Evolutionary conservation across 371 early-diverging fungal genomes (phyloP), one percentile per base, ranked within the genome.

Genomic region (Astathelohania contejeani): DNA sequence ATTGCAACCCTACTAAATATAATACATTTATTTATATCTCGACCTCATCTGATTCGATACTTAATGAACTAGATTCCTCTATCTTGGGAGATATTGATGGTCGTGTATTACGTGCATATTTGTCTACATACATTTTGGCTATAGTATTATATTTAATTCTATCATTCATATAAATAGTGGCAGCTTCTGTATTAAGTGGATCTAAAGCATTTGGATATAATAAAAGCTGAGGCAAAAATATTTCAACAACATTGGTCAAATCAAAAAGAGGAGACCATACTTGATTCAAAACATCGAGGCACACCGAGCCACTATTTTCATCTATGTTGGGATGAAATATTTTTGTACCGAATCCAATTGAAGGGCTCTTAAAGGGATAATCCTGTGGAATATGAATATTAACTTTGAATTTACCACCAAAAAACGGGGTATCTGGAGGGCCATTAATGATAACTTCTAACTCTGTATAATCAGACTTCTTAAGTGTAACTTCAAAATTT

Each of bases 291-390:
- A 96, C 94, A 76, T 96, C 97, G 60, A 96, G 75, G 71, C 97
- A 96, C 27, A 96, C 90, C 3, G 89, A 87, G 20, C 97, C 97
- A 68, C 88, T 89, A 66, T 84, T 86, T 76, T 96, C 97, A 76
- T 97, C 95, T 58, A 97, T 90, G 75, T 97, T 97, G 27, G 97
- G 97, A 68, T 97, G 97, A 74, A 88, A 97, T 60, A 97, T 91
- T 75, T 84, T 87, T 77, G 92, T 94, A 78, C 85, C 83, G 71
- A 97, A 97, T 22, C 95, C 95, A 65, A 97, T 92, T 45, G 90
- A 90, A 28, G 95, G 97, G 23, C 90, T 89, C 76, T 90, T 90
- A 80, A 88, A 96, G 9, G 97, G 97, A 70, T 93, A 96, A 62
- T 92, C 89, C 73, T 90, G 88, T 18, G 95, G 95, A 35, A 96